Evolutionary conservation across 345 rosid species (phyloP), one percentile per base, ranked within the genome.

Genomic region (Mangifera indica): DNA sequence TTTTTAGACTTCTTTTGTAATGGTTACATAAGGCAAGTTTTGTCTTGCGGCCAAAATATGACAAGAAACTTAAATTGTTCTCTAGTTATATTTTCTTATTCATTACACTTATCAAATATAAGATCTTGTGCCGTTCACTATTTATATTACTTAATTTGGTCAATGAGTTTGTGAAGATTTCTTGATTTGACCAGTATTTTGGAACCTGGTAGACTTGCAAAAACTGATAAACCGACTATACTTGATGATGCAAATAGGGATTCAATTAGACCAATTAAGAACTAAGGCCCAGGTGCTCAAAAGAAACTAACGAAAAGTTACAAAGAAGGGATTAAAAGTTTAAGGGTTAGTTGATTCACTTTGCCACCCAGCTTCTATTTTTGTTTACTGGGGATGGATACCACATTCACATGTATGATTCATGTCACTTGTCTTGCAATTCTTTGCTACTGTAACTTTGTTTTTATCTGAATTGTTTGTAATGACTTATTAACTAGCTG

Each of bases 211-310:
- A 88, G 93, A 76, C 84, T 87, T 56, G 77, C 85, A 6, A 93
- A 87, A 83, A 87, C 92, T 1, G 99, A 95, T 66, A 95, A 95
- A 83, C 86, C 92, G 0, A 91, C 92, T 34, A 86, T 95, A 80
- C 84, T 95, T 24, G 87, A 88, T 76, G 97, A 95, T 69, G 97
- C 98, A 7, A 85, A 89, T 25, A 88, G 91, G 72, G 84, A 85
- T 69, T 80, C 91, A 79, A 91, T n/a, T n/a, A n/a, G n/a, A 86
- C 67, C 98, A 91, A 69, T 86, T 93, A 45, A 84, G 85, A 80
- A 83, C 84, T 59, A 94, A 89, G 80, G 82, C 90, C 53, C 88
- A 82, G 79, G 91, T 87, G 79, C 86, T 89, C 76, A 86, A 87
- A n/a, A 82, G 97, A 88, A 73, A 84, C 93, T 52, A 93, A 88